These are phyloP conservation scores for Xerocomellus intermedius DNA, from an alignment of 768 basidiomycete species.

Conservation along the genomic window DNA sequence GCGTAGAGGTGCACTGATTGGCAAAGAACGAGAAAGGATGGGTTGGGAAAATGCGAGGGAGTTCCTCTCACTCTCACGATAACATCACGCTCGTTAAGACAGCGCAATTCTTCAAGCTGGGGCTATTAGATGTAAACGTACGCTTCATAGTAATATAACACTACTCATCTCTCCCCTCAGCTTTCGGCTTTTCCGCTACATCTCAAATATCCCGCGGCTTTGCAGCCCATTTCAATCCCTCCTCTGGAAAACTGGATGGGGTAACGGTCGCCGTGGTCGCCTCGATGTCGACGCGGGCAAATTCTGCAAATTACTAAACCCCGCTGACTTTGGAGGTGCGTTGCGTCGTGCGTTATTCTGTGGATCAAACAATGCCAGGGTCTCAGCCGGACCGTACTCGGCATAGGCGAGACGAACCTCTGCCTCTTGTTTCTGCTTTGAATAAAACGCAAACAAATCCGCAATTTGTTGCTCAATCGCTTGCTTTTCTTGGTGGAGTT, in stretches of 20 bases:
- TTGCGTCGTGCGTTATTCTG: slow-evolving; percentile 27
- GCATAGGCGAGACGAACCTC: slow-evolving; percentile 20
- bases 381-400: neutral
- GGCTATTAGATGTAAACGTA: slow-evolving; percentile 2
- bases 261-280: slow-evolving; percentile 29
- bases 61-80: slow-evolving; percentile 23
- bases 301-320: slow-evolving; percentile 28
- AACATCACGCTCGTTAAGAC: slow-evolving; percentile 6
- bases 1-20: slow-evolving; percentile 48
- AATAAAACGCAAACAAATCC: slow-evolving; percentile 70
- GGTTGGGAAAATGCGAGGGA: slow-evolving; percentile 55
- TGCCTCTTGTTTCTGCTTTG: slow-evolving; percentile 55
- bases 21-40: slow-evolving; percentile 80
- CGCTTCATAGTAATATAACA: slow-evolving; percentile 10
- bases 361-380: neutral
- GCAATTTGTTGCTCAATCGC: slow-evolving; percentile 67
- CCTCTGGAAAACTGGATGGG: slow-evolving; percentile 29
- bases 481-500: slow-evolving; percentile 64
- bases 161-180: neutral
- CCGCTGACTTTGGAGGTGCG: slow-evolving; percentile 18
- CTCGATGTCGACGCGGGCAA: slow-evolving; percentile 22
- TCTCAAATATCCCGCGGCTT: neutral
- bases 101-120: neutral
- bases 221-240: slow-evolving; percentile 9
- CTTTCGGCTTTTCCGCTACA: neutral